Evolutionary conservation across 192 early-diverging fungal species (phyloP).

Genomic region (Backusella sp.): DNA sequence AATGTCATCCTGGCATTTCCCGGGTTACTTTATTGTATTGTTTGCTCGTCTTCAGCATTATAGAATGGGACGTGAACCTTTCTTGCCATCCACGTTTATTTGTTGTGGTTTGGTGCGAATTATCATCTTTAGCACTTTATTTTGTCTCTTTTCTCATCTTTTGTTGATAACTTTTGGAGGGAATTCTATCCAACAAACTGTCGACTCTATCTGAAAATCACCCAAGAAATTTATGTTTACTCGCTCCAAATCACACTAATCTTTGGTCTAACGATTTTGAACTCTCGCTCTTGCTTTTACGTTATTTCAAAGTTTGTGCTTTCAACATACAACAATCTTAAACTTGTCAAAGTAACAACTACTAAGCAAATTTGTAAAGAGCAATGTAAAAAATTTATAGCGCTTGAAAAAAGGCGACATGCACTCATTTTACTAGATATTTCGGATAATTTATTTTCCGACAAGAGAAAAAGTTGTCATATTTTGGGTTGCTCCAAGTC

Average conservation of each 20-base stretch:
- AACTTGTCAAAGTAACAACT: not conserved
- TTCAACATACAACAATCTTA: not conserved
- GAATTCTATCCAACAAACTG: constrained; percentile 2
- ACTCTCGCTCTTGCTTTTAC: not conserved
- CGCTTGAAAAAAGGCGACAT: not conserved
- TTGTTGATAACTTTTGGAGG: constrained; percentile 14
- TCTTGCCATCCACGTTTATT: not conserved
- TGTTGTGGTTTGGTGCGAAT: not conserved
- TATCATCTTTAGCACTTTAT: constrained; percentile 9
- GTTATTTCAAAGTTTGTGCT: not conserved
- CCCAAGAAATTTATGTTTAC: not conserved
- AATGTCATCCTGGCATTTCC: constrained; percentile 24
- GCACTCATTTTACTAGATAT: not conserved
- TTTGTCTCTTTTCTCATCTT: constrained; percentile 20
- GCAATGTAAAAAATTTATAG: no score
- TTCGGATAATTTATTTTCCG: not conserved
- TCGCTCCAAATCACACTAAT: not conserved
- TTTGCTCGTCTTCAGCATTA: constrained; percentile 20
- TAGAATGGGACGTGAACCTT: not conserved
- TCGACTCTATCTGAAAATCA: not conserved
- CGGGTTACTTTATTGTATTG: not conserved
- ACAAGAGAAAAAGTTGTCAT: not conserved
- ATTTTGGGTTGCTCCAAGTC: not conserved
- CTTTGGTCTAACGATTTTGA: not conserved
- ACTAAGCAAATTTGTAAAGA: no score